These are phyloP conservation scores for Pyrrhoderma noxium DNA, from an alignment of 1,284 basidiomycete genomes.

Conservation along the genomic window DNA sequence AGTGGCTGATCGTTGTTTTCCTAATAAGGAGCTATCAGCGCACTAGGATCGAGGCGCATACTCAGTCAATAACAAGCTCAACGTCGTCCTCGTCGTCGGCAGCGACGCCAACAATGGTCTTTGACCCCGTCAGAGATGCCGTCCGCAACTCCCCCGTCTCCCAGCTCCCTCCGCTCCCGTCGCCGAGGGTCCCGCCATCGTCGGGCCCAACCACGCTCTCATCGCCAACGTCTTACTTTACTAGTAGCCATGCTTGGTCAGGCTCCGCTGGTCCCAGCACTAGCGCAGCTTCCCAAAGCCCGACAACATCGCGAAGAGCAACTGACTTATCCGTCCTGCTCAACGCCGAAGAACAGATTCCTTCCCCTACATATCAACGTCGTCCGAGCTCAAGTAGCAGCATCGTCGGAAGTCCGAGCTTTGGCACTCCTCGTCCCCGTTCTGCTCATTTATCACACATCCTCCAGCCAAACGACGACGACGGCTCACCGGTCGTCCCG, in stretches of 20 bases:
- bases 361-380: constrained; percentile 19
- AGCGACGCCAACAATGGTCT: constrained; percentile 41
- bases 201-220: constrained; percentile 2
- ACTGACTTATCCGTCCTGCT: constrained; percentile 65
- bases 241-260: constrained; percentile 7
- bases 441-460: constrained; percentile 18
- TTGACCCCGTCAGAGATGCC: constrained; percentile 78
- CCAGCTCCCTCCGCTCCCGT: constrained; percentile 25
- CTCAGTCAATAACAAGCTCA: no score
- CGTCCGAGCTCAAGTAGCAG: constrained; percentile 16
- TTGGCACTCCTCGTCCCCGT: constrained; percentile 16
- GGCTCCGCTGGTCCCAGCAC: constrained; percentile 24
- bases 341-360: constrained; percentile 42
- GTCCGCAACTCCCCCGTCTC: constrained; percentile 59
- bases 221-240: constrained; percentile 16
- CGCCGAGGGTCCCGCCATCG: constrained; percentile 2
- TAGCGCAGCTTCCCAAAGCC: constrained; percentile 30
- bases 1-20: no score
- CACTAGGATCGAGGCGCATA: no score
- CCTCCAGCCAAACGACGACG: constrained; percentile 13
- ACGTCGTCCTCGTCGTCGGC: no score
- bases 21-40: no score
- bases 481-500: constrained; percentile 6
- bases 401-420: constrained; percentile 11
- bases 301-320: constrained; percentile 49